phyloP scores from a whole-genome alignment of 768 basidiomycete genomes.

The Suillus subluteus region DNA sequence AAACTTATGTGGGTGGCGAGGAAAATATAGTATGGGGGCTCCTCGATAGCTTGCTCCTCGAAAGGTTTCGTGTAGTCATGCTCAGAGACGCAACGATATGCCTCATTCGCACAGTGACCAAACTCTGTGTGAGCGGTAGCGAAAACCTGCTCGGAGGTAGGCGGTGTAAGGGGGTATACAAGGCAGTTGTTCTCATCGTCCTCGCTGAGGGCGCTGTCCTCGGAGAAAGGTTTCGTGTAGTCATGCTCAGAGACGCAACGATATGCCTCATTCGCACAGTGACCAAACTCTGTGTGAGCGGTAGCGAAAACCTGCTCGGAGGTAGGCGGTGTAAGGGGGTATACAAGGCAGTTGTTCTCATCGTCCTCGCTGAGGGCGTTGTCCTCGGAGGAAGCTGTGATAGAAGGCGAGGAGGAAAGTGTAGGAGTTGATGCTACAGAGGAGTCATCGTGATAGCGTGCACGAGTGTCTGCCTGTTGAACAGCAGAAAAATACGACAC shows the following conservation, averaged over 20 bases:
- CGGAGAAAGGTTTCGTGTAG: constrained; percentile 56
- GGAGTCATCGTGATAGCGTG: constrained; percentile 46
- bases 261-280: constrained; percentile 78
- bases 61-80: constrained; percentile 55
- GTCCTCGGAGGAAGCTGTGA: constrained; percentile 72
- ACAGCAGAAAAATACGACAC: constrained; percentile 63
- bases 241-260: constrained; percentile 68
- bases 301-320: constrained; percentile 80
- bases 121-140: constrained; percentile 87
- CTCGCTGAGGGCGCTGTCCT: constrained; percentile 67
- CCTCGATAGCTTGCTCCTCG: constrained; percentile 64
- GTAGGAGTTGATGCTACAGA: constrained; percentile 70
- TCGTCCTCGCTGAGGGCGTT: constrained; percentile 61
- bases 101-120: constrained; percentile 84
- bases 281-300: constrained; percentile 91
- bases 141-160: constrained; percentile 81
- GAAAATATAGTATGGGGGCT: constrained; percentile 92
- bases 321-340: constrained; percentile 68
- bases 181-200: constrained; percentile 60
- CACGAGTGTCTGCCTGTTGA: constrained; percentile 67
- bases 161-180: constrained; percentile 60
- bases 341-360: constrained; percentile 57
- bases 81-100: constrained; percentile 66
- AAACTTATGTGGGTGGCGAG: constrained; percentile 93
- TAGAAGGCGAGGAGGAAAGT: constrained; percentile 72